Conservation (phyloP, 2,329 filamentous ascomycete species). For the Pleurostoma richardsiae region DNA sequence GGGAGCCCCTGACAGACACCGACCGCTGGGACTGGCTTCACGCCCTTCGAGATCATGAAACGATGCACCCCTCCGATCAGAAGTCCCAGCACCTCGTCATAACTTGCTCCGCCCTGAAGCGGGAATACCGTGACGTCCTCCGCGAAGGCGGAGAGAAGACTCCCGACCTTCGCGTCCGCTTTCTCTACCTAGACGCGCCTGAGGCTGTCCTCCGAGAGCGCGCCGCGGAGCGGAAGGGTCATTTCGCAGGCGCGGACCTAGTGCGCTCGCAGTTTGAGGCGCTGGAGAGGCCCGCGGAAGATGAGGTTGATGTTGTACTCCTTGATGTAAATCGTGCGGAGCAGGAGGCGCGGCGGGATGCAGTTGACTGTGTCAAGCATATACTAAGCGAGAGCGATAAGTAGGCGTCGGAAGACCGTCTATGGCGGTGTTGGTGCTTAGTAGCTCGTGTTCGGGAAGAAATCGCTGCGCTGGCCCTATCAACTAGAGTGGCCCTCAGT, state of each 20-base stretch:
- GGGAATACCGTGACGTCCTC: conserved; percentile 68
- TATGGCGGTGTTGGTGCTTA: no score
- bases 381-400: conserved; percentile 1
- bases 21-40: conserved; percentile 78
- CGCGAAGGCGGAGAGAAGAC: conserved; percentile 52
- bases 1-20: conserved; percentile 64
- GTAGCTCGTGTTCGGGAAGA: no score
- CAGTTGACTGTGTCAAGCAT: conserved; percentile 21
- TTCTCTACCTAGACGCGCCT: conserved; percentile 64
- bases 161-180: conserved; percentile 57
- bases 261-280: conserved; percentile 66
- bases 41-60: conserved; percentile 46
- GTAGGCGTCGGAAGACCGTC: no score
- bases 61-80: conserved; percentile 28
- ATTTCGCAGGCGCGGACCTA: conserved; percentile 74
- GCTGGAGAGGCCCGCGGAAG: conserved; percentile 54
- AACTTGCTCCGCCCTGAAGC: conserved; percentile 75
- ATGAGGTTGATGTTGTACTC: conserved; percentile 46
- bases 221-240: conserved; percentile 57
- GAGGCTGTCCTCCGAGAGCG: conserved; percentile 58
- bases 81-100: conserved; percentile 57
- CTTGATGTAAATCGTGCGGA: conserved; percentile 41
- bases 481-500: no score
- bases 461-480: no score
- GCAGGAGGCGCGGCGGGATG: conserved; percentile 38